Percentiles rank a stretch among this genome's conserved stretches.
Conservation (phyloP, 495 filamentous ascomycete species). For the Talaromyces stipitatus region DNA sequence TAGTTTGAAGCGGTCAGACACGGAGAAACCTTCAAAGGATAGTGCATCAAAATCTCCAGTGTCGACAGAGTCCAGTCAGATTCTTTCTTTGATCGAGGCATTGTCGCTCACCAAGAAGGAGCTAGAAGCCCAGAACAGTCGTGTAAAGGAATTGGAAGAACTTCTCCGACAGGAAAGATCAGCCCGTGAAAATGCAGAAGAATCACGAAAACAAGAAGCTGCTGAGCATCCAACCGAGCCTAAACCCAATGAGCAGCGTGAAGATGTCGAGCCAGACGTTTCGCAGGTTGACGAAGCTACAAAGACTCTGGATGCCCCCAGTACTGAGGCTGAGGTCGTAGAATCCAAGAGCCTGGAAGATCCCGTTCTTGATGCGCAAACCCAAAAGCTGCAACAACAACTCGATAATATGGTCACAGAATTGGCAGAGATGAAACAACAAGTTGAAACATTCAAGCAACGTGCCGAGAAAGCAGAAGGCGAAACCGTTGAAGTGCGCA, state of each 20-base stretch:
- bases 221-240: slow-evolving; percentile 17
- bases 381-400: slow-evolving; percentile 53
- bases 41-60: slow-evolving; percentile 50
- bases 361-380: slow-evolving; percentile 19
- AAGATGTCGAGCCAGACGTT: slow-evolving; percentile 13
- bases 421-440: slow-evolving; percentile 73
- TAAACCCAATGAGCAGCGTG: slow-evolving; percentile 26
- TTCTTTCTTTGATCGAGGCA: slow-evolving; percentile 71
- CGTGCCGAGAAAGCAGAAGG: slow-evolving; percentile 74
- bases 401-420: slow-evolving; percentile 74
- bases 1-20: slow-evolving; percentile 63
- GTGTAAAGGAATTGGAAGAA: slow-evolving; percentile 75
- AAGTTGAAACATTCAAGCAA: slow-evolving; percentile 68
- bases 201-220: slow-evolving; percentile 44
- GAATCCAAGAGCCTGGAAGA: slow-evolving; percentile 26
- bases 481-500: slow-evolving; percentile 57
- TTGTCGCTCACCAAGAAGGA: slow-evolving; percentile 71
- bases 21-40: slow-evolving; percentile 60
- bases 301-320: slow-evolving; percentile 8
- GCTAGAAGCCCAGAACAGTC: slow-evolving; percentile 68
- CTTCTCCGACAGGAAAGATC: slow-evolving; percentile 69
- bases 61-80: slow-evolving; percentile 61
- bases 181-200: slow-evolving; percentile 77
- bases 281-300: not conserved
- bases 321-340: slow-evolving; percentile 12